These are phyloP conservation scores for Cylindrotheca fusiformis DNA, from an alignment of 108 stramenopile species.

Conservation along the genomic window DNA sequence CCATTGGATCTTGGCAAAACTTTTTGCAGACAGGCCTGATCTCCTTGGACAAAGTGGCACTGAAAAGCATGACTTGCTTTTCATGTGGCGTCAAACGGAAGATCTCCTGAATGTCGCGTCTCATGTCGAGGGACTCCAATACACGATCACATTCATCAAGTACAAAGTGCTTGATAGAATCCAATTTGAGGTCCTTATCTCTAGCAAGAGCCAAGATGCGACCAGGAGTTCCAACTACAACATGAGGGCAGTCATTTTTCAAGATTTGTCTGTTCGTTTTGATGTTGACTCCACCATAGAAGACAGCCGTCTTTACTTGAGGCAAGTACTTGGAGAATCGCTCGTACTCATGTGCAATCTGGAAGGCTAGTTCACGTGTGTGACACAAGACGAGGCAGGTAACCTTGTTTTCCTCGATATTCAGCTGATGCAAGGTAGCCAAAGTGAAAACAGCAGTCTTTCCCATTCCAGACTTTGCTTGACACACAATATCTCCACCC, in stretches of 20 bases:
- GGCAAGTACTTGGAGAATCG: slow-evolving; percentile 99
- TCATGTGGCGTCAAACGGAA: slow-evolving; percentile 99
- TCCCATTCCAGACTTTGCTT: slow-evolving; percentile 99
- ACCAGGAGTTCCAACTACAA: slow-evolving; percentile 99
- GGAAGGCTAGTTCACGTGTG: slow-evolving; percentile 99
- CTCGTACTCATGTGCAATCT: slow-evolving; percentile 99
- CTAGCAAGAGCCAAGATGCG: slow-evolving; percentile 91
- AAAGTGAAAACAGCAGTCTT: slow-evolving; percentile 99
- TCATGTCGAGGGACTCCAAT: slow-evolving; percentile 96
- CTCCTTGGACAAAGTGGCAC: slow-evolving; percentile 97
- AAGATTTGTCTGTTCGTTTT: slow-evolving; percentile 85
- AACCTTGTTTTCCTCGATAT: slow-evolving; percentile 81
- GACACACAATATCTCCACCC: slow-evolving; percentile 99
- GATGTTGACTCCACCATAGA: slow-evolving; percentile 96
- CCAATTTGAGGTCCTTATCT: slow-evolving; percentile 91
- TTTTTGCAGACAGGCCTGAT: slow-evolving; percentile 98
- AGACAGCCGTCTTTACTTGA: slow-evolving; percentile 95
- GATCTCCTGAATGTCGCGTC: slow-evolving; percentile 97
- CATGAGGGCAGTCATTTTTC: slow-evolving; percentile 94
- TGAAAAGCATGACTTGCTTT: slow-evolving; percentile 99
- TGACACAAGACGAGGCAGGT: slow-evolving; percentile 95
- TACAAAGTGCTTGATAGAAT: slow-evolving; percentile 98
- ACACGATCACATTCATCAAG: slow-evolving; percentile 99
- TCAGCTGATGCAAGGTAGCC: slow-evolving; percentile 95
- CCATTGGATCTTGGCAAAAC: slow-evolving; percentile 99